phyloP scores from a whole-genome alignment of 2,329 filamentous ascomycete species.

The Monascus ruber region DNA sequence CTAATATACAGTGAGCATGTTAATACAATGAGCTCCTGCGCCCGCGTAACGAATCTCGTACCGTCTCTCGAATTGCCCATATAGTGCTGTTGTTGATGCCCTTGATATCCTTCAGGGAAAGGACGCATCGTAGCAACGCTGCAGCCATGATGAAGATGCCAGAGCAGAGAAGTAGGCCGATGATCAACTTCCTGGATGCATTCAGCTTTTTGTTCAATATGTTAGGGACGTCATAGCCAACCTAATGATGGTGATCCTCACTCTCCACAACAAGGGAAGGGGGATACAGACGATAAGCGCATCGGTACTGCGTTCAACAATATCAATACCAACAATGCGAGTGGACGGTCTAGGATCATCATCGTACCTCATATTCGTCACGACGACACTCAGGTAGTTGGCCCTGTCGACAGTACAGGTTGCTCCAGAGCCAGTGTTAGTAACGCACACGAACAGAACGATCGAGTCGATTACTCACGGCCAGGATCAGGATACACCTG shows the following conservation, averaged over 20 bases:
- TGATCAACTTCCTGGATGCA: too few relatives aligned
- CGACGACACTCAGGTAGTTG: slow-evolving; percentile 28
- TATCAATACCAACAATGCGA: too few relatives aligned
- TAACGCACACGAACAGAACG: too few relatives aligned
- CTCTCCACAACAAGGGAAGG: slow-evolving; percentile 22
- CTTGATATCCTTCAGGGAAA: slow-evolving; percentile 25
- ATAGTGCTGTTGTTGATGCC: slow-evolving; percentile 30
- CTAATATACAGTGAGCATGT: slow-evolving; percentile 7
- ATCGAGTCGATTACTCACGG: slow-evolving; percentile 9
- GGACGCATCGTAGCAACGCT: slow-evolving; percentile 13
- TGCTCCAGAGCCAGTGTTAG: too few relatives aligned
- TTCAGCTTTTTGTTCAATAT: too few relatives aligned
- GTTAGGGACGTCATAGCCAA: too few relatives aligned
- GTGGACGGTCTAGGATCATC: too few relatives aligned
- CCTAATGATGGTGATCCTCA: slow-evolving; percentile 8
- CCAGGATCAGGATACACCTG: slow-evolving; percentile 33
- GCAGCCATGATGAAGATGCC: too few relatives aligned
- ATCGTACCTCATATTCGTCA: slow-evolving; percentile 26
- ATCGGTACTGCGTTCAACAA: slow-evolving; percentile 24
- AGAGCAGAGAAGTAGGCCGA: too few relatives aligned
- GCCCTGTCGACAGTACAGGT: slow-evolving; percentile 23
- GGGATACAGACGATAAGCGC: slow-evolving; percentile 30
- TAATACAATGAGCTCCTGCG: background rate
- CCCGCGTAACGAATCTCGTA: slow-evolving; percentile 6
- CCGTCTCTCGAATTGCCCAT: slow-evolving; percentile 36